Conservation (phyloP, 2,329 filamentous ascomycete genomes). For the Alternaria viburni region DNA sequence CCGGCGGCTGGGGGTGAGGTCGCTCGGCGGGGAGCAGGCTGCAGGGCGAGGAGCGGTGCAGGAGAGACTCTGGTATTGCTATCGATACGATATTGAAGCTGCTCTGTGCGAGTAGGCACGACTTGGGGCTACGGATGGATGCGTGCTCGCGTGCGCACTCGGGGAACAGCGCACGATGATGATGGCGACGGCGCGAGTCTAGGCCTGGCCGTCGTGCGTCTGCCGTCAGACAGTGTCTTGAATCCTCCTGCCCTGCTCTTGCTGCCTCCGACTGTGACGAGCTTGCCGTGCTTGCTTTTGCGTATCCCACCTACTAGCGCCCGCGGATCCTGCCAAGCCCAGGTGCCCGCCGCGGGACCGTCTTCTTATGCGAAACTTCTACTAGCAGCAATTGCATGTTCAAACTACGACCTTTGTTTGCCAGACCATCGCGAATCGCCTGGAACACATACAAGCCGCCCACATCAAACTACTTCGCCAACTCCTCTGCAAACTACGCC, state of each 20-base stretch:
- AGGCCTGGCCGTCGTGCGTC: neutral
- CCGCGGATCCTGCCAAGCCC: slow-evolving; percentile 18
- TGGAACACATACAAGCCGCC: neutral
- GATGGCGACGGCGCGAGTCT: slow-evolving; percentile 4
- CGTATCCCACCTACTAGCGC: slow-evolving; percentile 12
- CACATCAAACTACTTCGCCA: neutral
- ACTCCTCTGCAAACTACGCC: neutral
- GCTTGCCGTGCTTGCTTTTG: neutral
- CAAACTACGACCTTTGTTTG: slow-evolving; percentile 8
- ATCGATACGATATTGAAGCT: neutral
- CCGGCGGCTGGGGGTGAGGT: neutral
- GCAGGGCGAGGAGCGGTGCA: slow-evolving; percentile 14
- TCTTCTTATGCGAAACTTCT: slow-evolving; percentile 12
- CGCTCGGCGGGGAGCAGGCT: slow-evolving; percentile 3
- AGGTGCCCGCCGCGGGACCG: slow-evolving; percentile 14
- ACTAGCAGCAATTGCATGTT: slow-evolving; percentile 26
- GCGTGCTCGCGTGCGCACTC: slow-evolving; percentile 45
- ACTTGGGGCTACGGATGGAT: slow-evolving; percentile 32
- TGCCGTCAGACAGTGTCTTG: slow-evolving; percentile 3
- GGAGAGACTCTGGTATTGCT: neutral
- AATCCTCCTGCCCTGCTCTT: neutral
- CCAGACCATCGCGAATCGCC: neutral
- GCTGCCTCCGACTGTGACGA: neutral
- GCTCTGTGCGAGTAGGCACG: slow-evolving; percentile 35
- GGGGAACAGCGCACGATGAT: slow-evolving; percentile 14